These are phyloP conservation scores for Candida lessepsii DNA, from an alignment of 805 yeast genomes.

Conservation along the genomic window DNA sequence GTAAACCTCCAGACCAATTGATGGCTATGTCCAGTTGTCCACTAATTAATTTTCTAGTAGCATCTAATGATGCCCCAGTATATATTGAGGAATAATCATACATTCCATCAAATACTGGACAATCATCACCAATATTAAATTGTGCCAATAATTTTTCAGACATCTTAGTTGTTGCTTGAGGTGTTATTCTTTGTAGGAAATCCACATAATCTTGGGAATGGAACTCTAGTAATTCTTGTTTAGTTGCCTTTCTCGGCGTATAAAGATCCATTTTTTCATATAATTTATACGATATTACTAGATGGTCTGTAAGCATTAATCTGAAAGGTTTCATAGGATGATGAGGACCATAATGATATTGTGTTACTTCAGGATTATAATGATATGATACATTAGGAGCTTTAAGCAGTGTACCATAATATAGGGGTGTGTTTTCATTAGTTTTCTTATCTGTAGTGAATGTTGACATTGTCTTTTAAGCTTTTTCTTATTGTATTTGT, in stretches of 20 bases:
- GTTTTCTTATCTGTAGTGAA: slow-evolving; percentile 37
- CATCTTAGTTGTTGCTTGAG: slow-evolving; percentile 63
- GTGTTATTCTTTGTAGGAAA: slow-evolving; percentile 73
- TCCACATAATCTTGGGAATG: slow-evolving; percentile 86
- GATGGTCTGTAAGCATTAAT: slow-evolving; percentile 88
- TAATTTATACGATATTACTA: slow-evolving; percentile 79
- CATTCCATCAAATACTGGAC: slow-evolving; percentile 93
- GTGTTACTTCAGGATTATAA: slow-evolving; percentile 74
- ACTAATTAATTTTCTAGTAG: slow-evolving; percentile 78
- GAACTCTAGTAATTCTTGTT: slow-evolving; percentile 74
- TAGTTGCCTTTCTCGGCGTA: slow-evolving; percentile 78
- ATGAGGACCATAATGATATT: slow-evolving; percentile 85
- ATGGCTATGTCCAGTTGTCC: slow-evolving; percentile 93
- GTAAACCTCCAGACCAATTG: slow-evolving; percentile 95
- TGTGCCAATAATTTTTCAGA: slow-evolving; percentile 55
- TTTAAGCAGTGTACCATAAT: slow-evolving; percentile 19
- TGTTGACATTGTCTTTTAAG: slow-evolving; percentile 15
- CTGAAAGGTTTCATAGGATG: slow-evolving; percentile 99
- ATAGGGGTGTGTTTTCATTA: slow-evolving; percentile 31
- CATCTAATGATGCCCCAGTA: slow-evolving; percentile 93
- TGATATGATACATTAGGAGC: slow-evolving; percentile 79
- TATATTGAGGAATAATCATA: slow-evolving; percentile 86
- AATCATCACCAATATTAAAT: slow-evolving; percentile 91
- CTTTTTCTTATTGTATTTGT: background rate
- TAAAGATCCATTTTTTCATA: slow-evolving; percentile 90